A percentile compares a stretch with the other conserved stretches of the same genome.
Conservation (phyloP, 139 green algal species). For the Prasinococcaceae sp. region DNA sequence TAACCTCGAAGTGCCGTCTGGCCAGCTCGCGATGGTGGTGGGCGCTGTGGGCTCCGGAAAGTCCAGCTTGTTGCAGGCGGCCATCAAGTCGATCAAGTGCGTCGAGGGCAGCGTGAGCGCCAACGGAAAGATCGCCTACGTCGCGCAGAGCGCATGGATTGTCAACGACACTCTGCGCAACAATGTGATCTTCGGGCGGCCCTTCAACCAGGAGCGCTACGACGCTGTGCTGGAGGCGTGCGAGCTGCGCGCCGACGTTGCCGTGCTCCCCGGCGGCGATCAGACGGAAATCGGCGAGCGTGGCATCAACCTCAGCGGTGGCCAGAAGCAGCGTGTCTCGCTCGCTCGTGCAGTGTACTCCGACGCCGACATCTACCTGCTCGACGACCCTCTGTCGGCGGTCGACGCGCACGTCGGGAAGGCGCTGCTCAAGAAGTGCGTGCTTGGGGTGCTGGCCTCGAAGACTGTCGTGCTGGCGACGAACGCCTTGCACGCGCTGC, state of each 20-base stretch:
- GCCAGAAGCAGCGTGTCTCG: slow-evolving; percentile 54
- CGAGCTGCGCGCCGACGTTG: slow-evolving; percentile 36
- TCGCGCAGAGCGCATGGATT: slow-evolving; percentile 33
- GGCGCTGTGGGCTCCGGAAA: slow-evolving; percentile 35
- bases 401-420: slow-evolving; percentile 80
- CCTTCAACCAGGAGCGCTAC: slow-evolving; percentile 25
- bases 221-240: slow-evolving; percentile 14
- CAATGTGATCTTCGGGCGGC: slow-evolving; percentile 33
- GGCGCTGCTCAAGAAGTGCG: slow-evolving; percentile 66
- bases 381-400: slow-evolving; percentile 81
- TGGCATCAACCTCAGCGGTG: slow-evolving; percentile 47
- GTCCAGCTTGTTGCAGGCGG: slow-evolving; percentile 35
- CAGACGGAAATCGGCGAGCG: slow-evolving; percentile 48
- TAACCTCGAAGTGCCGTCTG: slow-evolving; percentile 37
- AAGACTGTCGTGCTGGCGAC: slow-evolving; percentile 67
- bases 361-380: slow-evolving; percentile 42
- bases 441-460: slow-evolving; percentile 28
- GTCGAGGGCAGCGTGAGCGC: not conserved
- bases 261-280: slow-evolving; percentile 39
- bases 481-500: slow-evolving; percentile 78
- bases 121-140: not conserved
- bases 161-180: slow-evolving; percentile 32
- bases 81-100: too few relatives aligned
- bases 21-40: slow-evolving; percentile 55
- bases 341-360: slow-evolving; percentile 57